Evolutionary conservation across 1,284 basidiomycete species (phyloP).

Genomic region (Irpex sp.): DNA sequence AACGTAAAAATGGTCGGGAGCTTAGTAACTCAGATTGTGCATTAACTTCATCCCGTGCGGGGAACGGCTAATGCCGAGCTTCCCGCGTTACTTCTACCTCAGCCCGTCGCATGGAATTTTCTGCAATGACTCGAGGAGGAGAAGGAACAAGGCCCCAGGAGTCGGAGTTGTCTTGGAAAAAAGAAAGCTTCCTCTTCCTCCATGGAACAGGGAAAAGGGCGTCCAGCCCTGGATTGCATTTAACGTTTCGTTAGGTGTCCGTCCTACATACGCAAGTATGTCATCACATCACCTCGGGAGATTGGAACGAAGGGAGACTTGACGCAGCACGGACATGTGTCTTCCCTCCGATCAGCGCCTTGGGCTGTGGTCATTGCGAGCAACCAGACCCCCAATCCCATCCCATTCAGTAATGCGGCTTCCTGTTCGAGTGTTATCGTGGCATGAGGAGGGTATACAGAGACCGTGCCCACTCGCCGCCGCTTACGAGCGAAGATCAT

Average conservation of each 20-base stretch:
- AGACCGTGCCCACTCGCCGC: not conserved
- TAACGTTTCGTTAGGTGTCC: too few species aligned
- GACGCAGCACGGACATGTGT: not conserved
- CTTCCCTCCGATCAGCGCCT: not conserved
- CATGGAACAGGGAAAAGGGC: not conserved
- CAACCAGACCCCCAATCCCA: not conserved
- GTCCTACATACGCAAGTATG: too few species aligned
- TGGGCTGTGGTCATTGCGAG: not conserved
- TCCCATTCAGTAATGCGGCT: not conserved
- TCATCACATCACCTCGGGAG: too few species aligned
- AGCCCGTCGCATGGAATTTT: not conserved
- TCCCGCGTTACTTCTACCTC: not conserved
- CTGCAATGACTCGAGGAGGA: not conserved
- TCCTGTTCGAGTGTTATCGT: not conserved
- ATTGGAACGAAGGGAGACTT: not conserved
- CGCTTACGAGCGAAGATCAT: not conserved
- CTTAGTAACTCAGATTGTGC: not conserved
- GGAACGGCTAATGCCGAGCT: not conserved
- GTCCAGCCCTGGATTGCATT: not conserved
- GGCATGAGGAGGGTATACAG: not conserved
- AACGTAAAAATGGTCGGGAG: not conserved
- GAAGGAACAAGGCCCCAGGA: not conserved
- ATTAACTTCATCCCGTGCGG: not conserved
- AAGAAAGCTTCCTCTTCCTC: not conserved
- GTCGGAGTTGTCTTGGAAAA: not conserved